Evolutionary conservation across 2,329 filamentous ascomycete genomes (phyloP).

Genomic region (Daldinia sp.): DNA sequence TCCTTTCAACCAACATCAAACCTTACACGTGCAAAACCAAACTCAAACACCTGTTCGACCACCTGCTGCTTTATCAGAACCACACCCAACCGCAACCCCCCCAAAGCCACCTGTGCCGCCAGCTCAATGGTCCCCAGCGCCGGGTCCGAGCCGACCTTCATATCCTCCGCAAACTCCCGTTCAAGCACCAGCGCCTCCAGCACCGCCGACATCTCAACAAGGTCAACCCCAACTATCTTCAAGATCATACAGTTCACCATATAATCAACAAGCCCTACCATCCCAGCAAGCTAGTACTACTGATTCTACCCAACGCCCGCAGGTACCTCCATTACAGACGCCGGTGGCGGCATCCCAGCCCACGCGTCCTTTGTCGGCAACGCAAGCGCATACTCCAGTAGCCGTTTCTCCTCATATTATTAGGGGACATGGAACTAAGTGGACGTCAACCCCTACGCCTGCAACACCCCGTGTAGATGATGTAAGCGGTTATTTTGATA

Average conservation of each 20-base stretch:
- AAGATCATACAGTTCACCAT: slow-evolving; percentile 47
- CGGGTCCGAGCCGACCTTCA: slow-evolving; percentile 39
- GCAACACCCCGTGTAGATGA: slow-evolving; percentile 64
- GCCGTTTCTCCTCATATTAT: slow-evolving; percentile 48
- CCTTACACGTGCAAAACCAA: slow-evolving; percentile 36
- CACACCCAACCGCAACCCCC: slow-evolving; percentile 36
- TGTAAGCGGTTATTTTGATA: slow-evolving; percentile 53
- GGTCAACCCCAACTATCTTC: slow-evolving; percentile 37
- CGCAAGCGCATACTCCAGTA: slow-evolving; percentile 46
- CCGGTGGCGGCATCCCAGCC: slow-evolving; percentile 40
- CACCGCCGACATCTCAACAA: slow-evolving; percentile 44
- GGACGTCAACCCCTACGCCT: slow-evolving; percentile 68
- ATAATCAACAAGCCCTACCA: slow-evolving; percentile 48
- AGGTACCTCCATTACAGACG: slow-evolving; percentile 42
- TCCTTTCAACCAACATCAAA: slow-evolving; percentile 42
- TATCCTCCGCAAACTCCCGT: slow-evolving; percentile 41
- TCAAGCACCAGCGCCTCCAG: slow-evolving; percentile 40
- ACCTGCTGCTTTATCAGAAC: slow-evolving; percentile 38
- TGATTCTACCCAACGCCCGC: slow-evolving; percentile 43
- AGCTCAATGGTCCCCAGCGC: slow-evolving; percentile 43
- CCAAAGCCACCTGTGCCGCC: slow-evolving; percentile 42
- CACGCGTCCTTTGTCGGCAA: slow-evolving; percentile 36
- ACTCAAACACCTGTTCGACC: slow-evolving; percentile 46
- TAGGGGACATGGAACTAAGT: slow-evolving; percentile 66
- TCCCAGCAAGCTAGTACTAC: slow-evolving; percentile 39